These are phyloP conservation scores for Naganishia randhawae DNA, from an alignment of 768 basidiomycete genomes.

Conservation along the genomic window DNA sequence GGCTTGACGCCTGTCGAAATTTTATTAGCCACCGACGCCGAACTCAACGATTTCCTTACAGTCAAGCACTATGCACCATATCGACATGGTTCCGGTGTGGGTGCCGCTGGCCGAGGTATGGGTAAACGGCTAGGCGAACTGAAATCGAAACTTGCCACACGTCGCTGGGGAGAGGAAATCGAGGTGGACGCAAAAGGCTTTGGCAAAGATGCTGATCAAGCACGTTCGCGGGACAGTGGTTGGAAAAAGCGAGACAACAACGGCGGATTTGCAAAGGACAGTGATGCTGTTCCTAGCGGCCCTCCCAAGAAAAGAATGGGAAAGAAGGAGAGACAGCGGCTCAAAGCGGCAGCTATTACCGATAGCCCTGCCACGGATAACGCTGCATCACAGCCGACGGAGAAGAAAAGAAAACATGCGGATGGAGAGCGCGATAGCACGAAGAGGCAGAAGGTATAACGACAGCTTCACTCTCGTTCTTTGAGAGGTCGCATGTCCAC, in stretches of 20 bases:
- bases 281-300: constrained; percentile 1
- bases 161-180: constrained; percentile 51
- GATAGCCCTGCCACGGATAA: background rate
- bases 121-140: constrained; percentile 68
- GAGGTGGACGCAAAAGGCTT: constrained; percentile 30
- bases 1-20: constrained; percentile 79
- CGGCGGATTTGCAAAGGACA: constrained; percentile 7
- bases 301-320: constrained; percentile 45
- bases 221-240: constrained; percentile 31
- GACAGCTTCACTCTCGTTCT: too few species aligned
- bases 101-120: constrained; percentile 52
- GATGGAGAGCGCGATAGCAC: background rate
- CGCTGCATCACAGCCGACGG: background rate
- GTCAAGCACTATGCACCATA: constrained; percentile 91
- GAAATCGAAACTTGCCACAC: constrained; percentile 58
- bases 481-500: too few species aligned
- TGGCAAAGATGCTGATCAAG: constrained; percentile 9
- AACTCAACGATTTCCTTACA: constrained; percentile 85
- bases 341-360: constrained; percentile 23
- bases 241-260: constrained; percentile 31
- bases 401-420: constrained; percentile 4
- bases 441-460: constrained; percentile 8
- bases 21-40: constrained; percentile 82
- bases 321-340: constrained; percentile 48
- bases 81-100: constrained; percentile 56